These are phyloP conservation scores for Gardenia jasminoides DNA, from an alignment of 257 asterid species.

Conservation along the genomic window DNA sequence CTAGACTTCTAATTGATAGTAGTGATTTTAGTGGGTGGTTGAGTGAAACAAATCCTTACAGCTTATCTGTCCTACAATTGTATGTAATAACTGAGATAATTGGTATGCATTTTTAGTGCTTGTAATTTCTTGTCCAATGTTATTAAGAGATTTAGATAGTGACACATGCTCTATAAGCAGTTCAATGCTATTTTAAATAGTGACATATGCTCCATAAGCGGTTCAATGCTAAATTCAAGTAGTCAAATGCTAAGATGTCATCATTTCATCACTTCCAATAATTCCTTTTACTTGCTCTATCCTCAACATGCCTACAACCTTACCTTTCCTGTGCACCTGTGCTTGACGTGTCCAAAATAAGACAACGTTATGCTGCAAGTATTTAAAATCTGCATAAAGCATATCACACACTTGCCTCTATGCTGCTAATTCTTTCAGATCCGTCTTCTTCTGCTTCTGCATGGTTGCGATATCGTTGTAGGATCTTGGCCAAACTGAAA, in stretches of 20 bases:
- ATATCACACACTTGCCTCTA: conserved; percentile 18
- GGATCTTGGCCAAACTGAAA: conserved; percentile 26
- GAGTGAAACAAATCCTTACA: background rate
- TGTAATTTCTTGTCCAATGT: background rate
- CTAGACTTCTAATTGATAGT: background rate
- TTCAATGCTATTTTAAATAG: background rate
- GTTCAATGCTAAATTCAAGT: background rate
- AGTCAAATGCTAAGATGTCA: background rate
- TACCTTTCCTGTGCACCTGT: background rate
- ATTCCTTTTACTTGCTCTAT: background rate
- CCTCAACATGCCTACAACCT: background rate
- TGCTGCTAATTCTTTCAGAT: conserved; percentile 7
- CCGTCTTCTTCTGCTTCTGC: conserved; percentile 24
- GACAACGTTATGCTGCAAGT: background rate
- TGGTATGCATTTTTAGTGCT: background rate
- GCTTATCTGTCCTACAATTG: background rate
- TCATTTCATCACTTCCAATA: background rate
- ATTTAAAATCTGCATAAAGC: background rate
- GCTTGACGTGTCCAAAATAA: background rate
- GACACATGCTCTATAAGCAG: background rate
- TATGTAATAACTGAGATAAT: background rate
- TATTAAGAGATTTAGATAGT: too few relatives aligned
- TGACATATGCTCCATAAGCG: background rate
- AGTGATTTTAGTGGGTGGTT: background rate
- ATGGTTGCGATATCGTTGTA: conserved; percentile 17